Evolutionary conservation across 208 protist species (phyloP).

Genomic region (Trypanosomatidae sp.): DNA sequence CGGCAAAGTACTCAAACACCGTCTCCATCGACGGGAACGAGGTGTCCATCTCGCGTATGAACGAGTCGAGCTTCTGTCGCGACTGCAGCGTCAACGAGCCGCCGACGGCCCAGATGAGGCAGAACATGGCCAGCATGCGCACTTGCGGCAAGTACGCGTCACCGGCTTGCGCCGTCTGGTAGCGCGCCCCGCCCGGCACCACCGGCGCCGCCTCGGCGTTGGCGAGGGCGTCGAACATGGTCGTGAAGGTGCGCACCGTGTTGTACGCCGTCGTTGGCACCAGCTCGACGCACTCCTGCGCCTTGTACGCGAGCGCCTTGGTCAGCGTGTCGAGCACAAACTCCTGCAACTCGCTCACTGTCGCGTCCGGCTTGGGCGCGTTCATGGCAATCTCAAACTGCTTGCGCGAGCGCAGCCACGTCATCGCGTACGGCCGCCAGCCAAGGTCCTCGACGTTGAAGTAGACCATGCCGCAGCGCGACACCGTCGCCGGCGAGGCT

Average conservation of each 20-base stretch:
- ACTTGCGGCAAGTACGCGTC: slow-evolving; percentile 88
- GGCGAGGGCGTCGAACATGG: slow-evolving; percentile 94
- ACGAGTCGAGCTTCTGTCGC: slow-evolving; percentile 88
- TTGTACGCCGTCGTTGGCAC: slow-evolving; percentile 81
- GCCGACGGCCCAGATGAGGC: slow-evolving; percentile 92
- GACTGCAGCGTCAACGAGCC: slow-evolving; percentile 85
- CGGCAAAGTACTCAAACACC: slow-evolving; percentile 97
- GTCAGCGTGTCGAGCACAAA: slow-evolving; percentile 82
- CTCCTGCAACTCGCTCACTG: slow-evolving; percentile 61
- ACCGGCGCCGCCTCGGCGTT: slow-evolving; percentile 64
- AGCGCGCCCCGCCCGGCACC: slow-evolving; percentile 35
- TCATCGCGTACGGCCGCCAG: slow-evolving; percentile 90
- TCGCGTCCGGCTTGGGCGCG: slow-evolving; percentile 83
- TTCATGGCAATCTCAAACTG: slow-evolving; percentile 83
- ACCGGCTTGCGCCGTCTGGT: slow-evolving; percentile 66
- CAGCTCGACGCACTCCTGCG: slow-evolving; percentile 80
- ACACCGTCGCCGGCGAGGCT: slow-evolving; percentile 98
- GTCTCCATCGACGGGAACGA: slow-evolving; percentile 93
- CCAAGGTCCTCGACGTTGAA: slow-evolving; percentile 92
- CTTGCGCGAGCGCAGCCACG: slow-evolving; percentile 86
- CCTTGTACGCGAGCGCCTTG: slow-evolving; percentile 66
- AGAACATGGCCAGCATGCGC: slow-evolving; percentile 93
- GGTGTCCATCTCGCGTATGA: slow-evolving; percentile 92
- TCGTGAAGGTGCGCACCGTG: slow-evolving; percentile 87
- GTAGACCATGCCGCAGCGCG: slow-evolving; percentile 98